A percentile compares a stretch with the other conserved stretches of the same genome.
phyloP scores from a whole-genome alignment of 2,329 filamentous ascomycete species.

The Neobulgaria alba region DNA sequence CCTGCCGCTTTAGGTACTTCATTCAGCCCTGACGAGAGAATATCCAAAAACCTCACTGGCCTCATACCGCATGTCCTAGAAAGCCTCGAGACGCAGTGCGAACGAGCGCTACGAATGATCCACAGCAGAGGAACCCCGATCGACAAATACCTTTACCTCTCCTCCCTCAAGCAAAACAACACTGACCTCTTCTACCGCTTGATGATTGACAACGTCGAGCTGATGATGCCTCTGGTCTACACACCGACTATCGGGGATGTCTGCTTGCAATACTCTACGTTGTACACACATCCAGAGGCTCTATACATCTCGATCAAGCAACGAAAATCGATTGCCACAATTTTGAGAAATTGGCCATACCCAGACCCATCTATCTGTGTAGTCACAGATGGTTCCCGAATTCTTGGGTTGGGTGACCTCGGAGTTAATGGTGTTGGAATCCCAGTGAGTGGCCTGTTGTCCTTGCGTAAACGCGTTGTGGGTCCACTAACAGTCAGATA shows the following conservation, averaged over 20 bases:
- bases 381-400: slow-evolving; percentile 91
- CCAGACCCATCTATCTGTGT: slow-evolving; percentile 88
- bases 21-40: slow-evolving; percentile 55
- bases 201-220: slow-evolving; percentile 66
- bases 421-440: slow-evolving; percentile 98
- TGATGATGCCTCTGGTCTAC: slow-evolving; percentile 78
- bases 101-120: slow-evolving; percentile 66
- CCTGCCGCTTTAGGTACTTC: slow-evolving; percentile 41
- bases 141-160: slow-evolving; percentile 80
- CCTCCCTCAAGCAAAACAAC: slow-evolving; percentile 65
- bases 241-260: slow-evolving; percentile 91
- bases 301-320: slow-evolving; percentile 96
- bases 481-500: slow-evolving; percentile 8
- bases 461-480: not conserved
- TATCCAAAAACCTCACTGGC: slow-evolving; percentile 56
- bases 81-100: slow-evolving; percentile 50
- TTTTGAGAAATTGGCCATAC: slow-evolving; percentile 91
- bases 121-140: slow-evolving; percentile 59
- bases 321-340: slow-evolving; percentile 77
- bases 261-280: slow-evolving; percentile 89
- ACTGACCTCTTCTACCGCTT: slow-evolving; percentile 77
- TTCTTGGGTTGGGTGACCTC: slow-evolving; percentile 84
- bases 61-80: slow-evolving; percentile 57
- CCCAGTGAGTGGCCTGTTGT: slow-evolving; percentile 49
- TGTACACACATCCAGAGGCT: slow-evolving; percentile 91